These are phyloP conservation scores for Pseudognaphalium luteoalbum DNA, from an alignment of 129 eudicot species.

Conservation along the genomic window DNA sequence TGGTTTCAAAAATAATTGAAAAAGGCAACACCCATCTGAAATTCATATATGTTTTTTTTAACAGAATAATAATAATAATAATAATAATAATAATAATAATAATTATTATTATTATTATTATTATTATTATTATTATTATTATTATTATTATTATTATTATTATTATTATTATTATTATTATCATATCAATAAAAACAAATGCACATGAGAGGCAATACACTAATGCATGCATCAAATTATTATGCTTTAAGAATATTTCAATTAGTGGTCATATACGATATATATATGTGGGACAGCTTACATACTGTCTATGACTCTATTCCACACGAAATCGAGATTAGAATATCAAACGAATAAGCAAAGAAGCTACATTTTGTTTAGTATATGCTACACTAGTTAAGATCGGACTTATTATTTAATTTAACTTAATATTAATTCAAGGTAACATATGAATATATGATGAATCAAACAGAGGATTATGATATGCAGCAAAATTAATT, in stretches of 20 bases:
- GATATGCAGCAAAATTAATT: no score
- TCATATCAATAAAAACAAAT: slow-evolving; percentile 33
- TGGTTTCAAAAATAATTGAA: slow-evolving; percentile 8
- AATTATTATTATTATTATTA: no score
- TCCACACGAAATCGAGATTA: background rate
- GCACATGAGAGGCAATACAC: slow-evolving; percentile 29
- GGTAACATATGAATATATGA: no score
- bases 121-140: no score
- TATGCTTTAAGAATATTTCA: background rate
- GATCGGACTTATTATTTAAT: no score
- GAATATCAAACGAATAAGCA: slow-evolving; percentile 7
- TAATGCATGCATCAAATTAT: background rate
- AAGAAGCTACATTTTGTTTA: slow-evolving; percentile 4
- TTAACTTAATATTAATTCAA: no score
- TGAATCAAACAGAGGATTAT: no score
- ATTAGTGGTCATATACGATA: background rate
- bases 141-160: no score
- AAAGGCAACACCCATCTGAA: slow-evolving; percentile 26
- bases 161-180: no score
- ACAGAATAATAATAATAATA: background rate
- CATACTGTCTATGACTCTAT: background rate
- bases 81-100: no score
- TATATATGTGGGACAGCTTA: slow-evolving; percentile 22
- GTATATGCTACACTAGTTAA: no score
- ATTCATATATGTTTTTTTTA: slow-evolving; percentile 5